Evolutionary conservation across 2,329 filamentous ascomycete genomes (phyloP).

Genomic region (Pseudopithomyces maydicus): DNA sequence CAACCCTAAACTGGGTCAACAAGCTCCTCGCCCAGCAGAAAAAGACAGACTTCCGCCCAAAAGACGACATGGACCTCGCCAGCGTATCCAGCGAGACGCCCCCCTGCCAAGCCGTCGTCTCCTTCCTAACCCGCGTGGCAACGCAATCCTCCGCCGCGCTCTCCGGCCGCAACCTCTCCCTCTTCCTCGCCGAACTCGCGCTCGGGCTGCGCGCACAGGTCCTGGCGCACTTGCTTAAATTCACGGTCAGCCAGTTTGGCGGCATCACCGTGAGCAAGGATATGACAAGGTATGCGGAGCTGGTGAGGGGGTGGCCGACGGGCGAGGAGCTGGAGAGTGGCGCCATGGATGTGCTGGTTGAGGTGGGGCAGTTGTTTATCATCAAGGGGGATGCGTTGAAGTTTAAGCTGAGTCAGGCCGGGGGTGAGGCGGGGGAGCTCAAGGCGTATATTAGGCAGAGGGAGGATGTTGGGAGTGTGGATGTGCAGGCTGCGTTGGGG

Average conservation of each 20-base stretch:
- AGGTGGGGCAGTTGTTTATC: slow-evolving; percentile 95
- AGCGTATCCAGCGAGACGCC: slow-evolving; percentile 64
- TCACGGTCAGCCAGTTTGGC: slow-evolving; percentile 88
- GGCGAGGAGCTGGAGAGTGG: slow-evolving; percentile 60
- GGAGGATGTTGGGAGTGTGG: slow-evolving; percentile 80
- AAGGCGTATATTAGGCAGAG: slow-evolving; percentile 82
- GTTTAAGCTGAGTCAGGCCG: slow-evolving; percentile 53
- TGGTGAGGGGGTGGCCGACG: slow-evolving; percentile 78
- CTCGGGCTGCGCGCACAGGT: slow-evolving; percentile 77
- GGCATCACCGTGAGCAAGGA: slow-evolving; percentile 96
- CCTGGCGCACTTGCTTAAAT: slow-evolving; percentile 93
- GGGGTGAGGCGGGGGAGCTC: slow-evolving; percentile 61
- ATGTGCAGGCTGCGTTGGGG: slow-evolving; percentile 81
- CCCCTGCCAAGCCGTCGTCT: slow-evolving; percentile 80
- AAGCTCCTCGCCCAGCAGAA: slow-evolving; percentile 77
- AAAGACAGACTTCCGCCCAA: slow-evolving; percentile 89
- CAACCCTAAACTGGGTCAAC: slow-evolving; percentile 75
- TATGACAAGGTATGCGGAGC: slow-evolving; percentile 88
- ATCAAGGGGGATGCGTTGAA: slow-evolving; percentile 68
- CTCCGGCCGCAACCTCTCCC: slow-evolving; percentile 80
- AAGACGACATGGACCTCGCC: slow-evolving; percentile 66
- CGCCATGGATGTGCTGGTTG: slow-evolving; percentile 81
- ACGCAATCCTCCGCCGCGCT: slow-evolving; percentile 69
- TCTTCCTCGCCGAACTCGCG: slow-evolving; percentile 83
- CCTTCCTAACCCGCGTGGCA: slow-evolving; percentile 75